Percentiles rank a stretch among this genome's conserved stretches.
phyloP scores from a whole-genome alignment of 352 stramenopile species.

The Phytophthora pluvialis region DNA sequence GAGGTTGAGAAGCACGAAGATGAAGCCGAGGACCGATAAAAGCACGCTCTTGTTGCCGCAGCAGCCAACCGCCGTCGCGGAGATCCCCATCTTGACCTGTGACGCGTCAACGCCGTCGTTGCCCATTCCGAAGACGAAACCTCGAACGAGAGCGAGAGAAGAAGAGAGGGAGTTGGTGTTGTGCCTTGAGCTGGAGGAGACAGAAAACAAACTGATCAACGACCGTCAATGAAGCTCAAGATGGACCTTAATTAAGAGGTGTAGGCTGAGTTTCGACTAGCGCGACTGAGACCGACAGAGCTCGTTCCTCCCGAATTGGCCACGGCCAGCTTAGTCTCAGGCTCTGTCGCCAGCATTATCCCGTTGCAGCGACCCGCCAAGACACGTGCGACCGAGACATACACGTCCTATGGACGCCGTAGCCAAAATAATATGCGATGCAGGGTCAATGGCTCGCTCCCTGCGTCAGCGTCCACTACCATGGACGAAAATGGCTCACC shows the following conservation, averaged over 20 bases:
- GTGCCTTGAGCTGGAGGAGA: constrained; percentile 25
- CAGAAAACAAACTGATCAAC: constrained; percentile 35
- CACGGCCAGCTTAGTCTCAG: background rate
- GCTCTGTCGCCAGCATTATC: background rate
- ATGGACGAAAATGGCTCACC: background rate
- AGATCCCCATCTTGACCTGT: constrained; percentile 48
- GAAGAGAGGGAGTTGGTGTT: constrained; percentile 4
- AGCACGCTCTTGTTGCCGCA: constrained; percentile 26
- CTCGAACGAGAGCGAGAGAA: background rate
- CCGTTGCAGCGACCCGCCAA: background rate
- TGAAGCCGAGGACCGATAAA: constrained; percentile 42
- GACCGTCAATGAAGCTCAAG: background rate
- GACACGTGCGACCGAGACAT: background rate
- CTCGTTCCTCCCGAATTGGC: constrained; percentile 18
- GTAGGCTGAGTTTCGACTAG: background rate
- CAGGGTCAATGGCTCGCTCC: too few relatives aligned
- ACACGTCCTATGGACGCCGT: too few relatives aligned
- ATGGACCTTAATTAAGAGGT: background rate
- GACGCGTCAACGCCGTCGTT: constrained; percentile 49
- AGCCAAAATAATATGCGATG: too few relatives aligned
- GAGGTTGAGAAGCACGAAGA: constrained; percentile 70
- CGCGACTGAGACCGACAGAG: background rate
- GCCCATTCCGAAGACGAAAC: constrained; percentile 20
- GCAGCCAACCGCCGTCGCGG: background rate
- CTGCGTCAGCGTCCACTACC: too few relatives aligned